Percentiles rank a stretch among this genome's conserved stretches.
phyloP scores from a whole-genome alignment of 176 grass and related monocot species.

The Typha latifolia region DNA sequence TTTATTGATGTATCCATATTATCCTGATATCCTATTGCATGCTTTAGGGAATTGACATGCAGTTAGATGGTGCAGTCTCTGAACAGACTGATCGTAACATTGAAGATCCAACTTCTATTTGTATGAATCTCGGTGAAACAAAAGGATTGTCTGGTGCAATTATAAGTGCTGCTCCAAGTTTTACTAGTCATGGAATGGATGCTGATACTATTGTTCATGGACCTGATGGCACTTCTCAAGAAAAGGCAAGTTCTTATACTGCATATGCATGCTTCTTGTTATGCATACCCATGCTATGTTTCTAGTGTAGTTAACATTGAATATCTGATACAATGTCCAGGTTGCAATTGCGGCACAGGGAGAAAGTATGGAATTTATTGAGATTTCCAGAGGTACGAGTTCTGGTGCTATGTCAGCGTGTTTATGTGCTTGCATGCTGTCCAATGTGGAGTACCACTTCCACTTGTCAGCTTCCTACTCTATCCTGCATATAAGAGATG shows the following conservation, averaged over 20 bases:
- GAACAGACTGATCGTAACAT: slow-evolving; percentile 13
- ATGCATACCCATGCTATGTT: slow-evolving; percentile 4
- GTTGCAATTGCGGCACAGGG: slow-evolving; percentile 13
- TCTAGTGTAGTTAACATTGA: slow-evolving; percentile 5
- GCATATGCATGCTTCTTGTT: background rate
- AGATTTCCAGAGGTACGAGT: slow-evolving; percentile 30
- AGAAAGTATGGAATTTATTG: slow-evolving; percentile 19
- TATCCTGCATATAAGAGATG: too few relatives aligned
- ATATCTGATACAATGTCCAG: slow-evolving; percentile 18
- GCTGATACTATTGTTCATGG: slow-evolving; percentile 13
- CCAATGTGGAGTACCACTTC: too few relatives aligned
- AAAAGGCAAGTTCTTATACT: slow-evolving; percentile 23
- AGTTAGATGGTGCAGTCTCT: slow-evolving; percentile 10
- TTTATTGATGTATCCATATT: background rate
- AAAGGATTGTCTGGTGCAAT: slow-evolving; percentile 12
- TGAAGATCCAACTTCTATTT: slow-evolving; percentile 20
- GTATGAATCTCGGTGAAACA: slow-evolving; percentile 13
- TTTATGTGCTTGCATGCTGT: background rate
- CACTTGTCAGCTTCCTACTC: too few relatives aligned
- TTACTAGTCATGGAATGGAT: background rate
- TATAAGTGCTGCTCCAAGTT: slow-evolving; percentile 12
- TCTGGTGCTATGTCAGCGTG: background rate
- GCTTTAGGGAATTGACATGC: slow-evolving; percentile 34
- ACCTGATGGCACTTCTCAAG: slow-evolving; percentile 17
- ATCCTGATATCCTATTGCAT: slow-evolving; percentile 11